Conservation (phyloP, 2,329 filamentous ascomycete species). For the Chrysosporium queenslandicum region DNA sequence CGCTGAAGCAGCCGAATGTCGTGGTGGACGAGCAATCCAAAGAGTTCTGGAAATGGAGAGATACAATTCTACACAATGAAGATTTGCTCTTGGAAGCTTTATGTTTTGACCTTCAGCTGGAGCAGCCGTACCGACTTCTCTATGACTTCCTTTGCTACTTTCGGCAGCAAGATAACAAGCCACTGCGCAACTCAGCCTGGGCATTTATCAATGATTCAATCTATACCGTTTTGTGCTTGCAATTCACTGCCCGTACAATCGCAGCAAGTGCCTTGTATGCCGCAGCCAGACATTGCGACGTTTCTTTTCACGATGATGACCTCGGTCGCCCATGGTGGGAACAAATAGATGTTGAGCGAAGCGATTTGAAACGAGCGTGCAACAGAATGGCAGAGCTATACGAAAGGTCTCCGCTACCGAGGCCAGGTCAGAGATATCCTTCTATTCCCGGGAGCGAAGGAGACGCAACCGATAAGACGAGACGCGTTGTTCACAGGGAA, state of each 20-base stretch:
- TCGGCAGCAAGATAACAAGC: conserved; percentile 66
- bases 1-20: conserved; percentile 84
- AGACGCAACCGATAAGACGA: conserved; percentile 29
- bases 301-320: conserved; percentile 64
- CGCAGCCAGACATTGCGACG: conserved; percentile 61
- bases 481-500: conserved; percentile 15
- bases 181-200: conserved; percentile 77
- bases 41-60: conserved; percentile 96
- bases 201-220: conserved; percentile 87
- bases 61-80: conserved; percentile 85
- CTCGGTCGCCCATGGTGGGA: conserved; percentile 81
- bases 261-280: conserved; percentile 82
- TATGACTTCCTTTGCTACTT: conserved; percentile 70
- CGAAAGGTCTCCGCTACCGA: conserved; percentile 36
- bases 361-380: conserved; percentile 61
- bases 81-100: conserved; percentile 83
- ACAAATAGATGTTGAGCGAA: conserved; percentile 59
- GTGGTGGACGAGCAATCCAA: conserved; percentile 94
- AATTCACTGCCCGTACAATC: conserved; percentile 69
- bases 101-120: conserved; percentile 86
- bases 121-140: conserved; percentile 76
- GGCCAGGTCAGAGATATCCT: conserved; percentile 37
- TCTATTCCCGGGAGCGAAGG: conserved; percentile 29
- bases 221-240: conserved; percentile 71
- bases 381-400: conserved; percentile 58